phyloP scores from a whole-genome alignment of 2,329 filamentous ascomycete species.

The Penicillium sclerotigenum region DNA sequence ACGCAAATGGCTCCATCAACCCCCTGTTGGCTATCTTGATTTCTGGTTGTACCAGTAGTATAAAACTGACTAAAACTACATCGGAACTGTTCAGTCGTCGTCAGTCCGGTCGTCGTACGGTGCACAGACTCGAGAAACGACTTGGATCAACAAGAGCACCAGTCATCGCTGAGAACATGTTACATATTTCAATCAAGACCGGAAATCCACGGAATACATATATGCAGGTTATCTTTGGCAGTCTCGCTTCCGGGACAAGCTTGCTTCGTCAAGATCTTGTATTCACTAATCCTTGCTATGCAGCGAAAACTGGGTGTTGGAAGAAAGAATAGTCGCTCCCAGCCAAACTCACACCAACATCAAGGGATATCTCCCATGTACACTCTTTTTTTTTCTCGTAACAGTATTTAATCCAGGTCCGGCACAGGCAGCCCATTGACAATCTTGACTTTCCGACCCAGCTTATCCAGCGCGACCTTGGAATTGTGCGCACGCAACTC shows the following conservation, averaged over 20 bases:
- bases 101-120: not conserved
- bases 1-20: not conserved
- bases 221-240: not conserved
- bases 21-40: not conserved
- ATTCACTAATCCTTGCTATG: not conserved
- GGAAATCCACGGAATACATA: not conserved
- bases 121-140: not conserved
- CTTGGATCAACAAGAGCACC: not conserved
- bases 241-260: not conserved
- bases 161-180: not conserved
- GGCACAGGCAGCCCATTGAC: slow-evolving; percentile 41
- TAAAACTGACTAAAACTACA: not conserved
- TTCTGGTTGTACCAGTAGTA: not conserved
- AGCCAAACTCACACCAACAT: not conserved
- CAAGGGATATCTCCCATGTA: not conserved
- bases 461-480: slow-evolving; percentile 61
- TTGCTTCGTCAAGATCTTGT: not conserved
- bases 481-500: slow-evolving; percentile 65
- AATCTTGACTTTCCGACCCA: slow-evolving; percentile 68
- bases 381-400: not conserved
- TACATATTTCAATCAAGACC: not conserved
- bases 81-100: not conserved
- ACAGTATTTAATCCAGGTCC: slow-evolving; percentile 19
- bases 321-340: not conserved
- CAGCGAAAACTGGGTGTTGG: not conserved